phyloP scores from a whole-genome alignment of 129 eudicot species.

The Centaurea solstitialis region DNA sequence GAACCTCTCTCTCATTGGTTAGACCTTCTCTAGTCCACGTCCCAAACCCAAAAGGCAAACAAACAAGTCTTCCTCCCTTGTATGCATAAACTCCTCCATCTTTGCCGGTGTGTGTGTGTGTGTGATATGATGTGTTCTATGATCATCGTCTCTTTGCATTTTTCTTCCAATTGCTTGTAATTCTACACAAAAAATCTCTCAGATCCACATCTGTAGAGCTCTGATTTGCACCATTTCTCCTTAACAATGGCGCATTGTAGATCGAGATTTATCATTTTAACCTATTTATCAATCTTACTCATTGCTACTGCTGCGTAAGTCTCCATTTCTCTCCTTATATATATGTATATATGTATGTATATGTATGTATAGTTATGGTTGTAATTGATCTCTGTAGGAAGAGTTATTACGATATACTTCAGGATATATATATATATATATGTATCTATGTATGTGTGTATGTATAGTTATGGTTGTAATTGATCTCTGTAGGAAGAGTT shows the following conservation, averaged over 20 bases:
- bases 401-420: too few relatives aligned
- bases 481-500: too few relatives aligned
- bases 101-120: too few relatives aligned
- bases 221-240: not conserved
- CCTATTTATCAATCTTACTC: conserved; percentile 49
- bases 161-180: not conserved
- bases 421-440: too few relatives aligned
- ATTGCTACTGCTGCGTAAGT: conserved; percentile 83
- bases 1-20: conserved; percentile 55
- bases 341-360: too few relatives aligned
- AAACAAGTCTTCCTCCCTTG: not conserved
- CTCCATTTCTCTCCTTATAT: not conserved
- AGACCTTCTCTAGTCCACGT: conserved; percentile 53
- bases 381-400: too few relatives aligned
- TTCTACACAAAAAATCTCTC: not conserved
- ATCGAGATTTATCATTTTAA: conserved; percentile 51
- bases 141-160: not conserved
- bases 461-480: too few relatives aligned
- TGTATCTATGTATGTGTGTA: too few relatives aligned
- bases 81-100: conserved; percentile 29
- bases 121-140: not conserved
- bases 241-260: conserved; percentile 59
- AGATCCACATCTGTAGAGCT: not conserved
- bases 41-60: not conserved
- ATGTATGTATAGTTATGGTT: too few relatives aligned